Evolutionary conservation across 768 basidiomycete species (phyloP), one percentile per base, ranked within the genome.

Genomic region (Rhodosporidiobolus sp.): DNA sequence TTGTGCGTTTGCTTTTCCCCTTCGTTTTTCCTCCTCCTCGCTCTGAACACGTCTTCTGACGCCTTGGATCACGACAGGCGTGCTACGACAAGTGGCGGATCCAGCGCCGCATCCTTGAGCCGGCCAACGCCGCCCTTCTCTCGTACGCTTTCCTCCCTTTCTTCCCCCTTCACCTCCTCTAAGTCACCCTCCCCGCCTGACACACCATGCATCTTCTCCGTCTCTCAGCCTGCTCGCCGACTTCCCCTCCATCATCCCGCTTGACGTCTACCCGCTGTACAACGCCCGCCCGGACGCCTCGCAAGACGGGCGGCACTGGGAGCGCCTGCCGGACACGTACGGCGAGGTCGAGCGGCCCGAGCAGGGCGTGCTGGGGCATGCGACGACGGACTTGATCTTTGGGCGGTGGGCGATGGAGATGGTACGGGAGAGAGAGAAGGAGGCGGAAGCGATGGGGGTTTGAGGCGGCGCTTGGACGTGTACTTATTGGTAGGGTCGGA

Each of bases 241-340:
- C 17, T 69, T 58, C 62, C 68, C 68, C 43, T 14, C 54, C 1
- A 52, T 69, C 68, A 49, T 32, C n/a, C 48, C 49, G 1, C 35
- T 69, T 55, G 54, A 69, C 48, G 68, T 57, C 28, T 69, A 69
- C 55, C 55, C 68, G n/a, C 22, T 63, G 14, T 59, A 58, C 56
- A 69, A 69, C 49, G 55, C 49, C 49, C 62, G 55, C 10, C 68
- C 68, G 4, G 62, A 63, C 19, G 46, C 68, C 7, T 49, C 61
- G 5, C 34, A 32, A 9, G 67, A 69, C 46, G 67, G 67, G 7
- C 53, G 53, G n/a, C 61, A 49, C 46, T 69, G 67, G 67, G 52
- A 68, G 46, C 17, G 53, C 2, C 30, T 62, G 22, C 45, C 53
- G 5, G 53, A 38, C 16, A 34, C 8, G 8, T 7, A 43, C 38